Percentiles rank a stretch among this genome's conserved stretches.
Conservation (phyloP, 208 protist genomes). For the Plasmodiophora brassicae region DNA sequence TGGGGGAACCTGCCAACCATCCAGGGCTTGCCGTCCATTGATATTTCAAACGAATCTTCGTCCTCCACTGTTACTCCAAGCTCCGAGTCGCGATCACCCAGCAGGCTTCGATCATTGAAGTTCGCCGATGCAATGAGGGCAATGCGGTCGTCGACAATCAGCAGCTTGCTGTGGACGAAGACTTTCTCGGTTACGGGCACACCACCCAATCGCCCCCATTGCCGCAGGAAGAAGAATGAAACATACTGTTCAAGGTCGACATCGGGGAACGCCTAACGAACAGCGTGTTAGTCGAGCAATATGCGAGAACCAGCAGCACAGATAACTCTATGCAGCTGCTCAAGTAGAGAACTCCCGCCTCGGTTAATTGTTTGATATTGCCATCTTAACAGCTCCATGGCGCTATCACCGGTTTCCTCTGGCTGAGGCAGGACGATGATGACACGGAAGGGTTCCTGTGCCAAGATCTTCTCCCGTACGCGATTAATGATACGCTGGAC, state of each 20-base stretch:
- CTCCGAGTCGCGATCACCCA: conserved; percentile 53
- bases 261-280: not conserved
- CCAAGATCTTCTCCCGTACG: not conserved
- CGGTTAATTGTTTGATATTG: not conserved
- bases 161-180: conserved; percentile 59
- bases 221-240: not conserved
- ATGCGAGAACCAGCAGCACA: too few species aligned
- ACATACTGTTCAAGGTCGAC: not conserved
- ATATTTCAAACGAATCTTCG: not conserved
- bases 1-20: not conserved
- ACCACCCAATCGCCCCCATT: not conserved
- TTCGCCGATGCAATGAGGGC: conserved; percentile 54
- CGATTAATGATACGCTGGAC: not conserved
- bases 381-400: not conserved
- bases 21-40: not conserved
- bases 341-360: not conserved
- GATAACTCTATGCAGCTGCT: not conserved
- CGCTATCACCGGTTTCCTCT: not conserved
- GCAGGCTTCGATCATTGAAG: conserved; percentile 58
- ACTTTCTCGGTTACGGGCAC: not conserved
- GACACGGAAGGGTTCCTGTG: conserved; percentile 1
- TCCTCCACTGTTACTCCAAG: not conserved
- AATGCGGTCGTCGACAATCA: conserved; percentile 55
- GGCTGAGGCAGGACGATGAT: conserved; percentile 37
- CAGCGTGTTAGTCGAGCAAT: too few species aligned